These are phyloP conservation scores for Moricandia arvensis DNA, from an alignment of 345 rosid genomes.

Conservation along the genomic window DNA sequence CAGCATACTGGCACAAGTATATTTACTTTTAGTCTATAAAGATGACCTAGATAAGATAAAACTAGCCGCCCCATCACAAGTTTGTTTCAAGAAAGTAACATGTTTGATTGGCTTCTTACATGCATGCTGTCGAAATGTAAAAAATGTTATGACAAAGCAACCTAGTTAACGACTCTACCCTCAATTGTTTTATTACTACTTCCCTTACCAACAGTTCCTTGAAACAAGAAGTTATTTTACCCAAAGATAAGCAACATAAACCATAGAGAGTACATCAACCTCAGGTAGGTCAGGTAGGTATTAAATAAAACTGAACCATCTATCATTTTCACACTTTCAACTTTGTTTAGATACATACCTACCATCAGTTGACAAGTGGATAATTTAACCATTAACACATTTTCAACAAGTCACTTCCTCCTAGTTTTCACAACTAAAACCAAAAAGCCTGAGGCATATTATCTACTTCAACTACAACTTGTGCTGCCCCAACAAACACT, in stretches of 20 bases:
- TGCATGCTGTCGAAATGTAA: constrained; percentile 6
- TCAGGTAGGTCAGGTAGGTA: constrained; percentile 16
- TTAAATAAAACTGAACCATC: constrained; percentile 2
- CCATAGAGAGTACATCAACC: constrained; percentile 16
- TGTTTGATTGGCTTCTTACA: constrained; percentile 13
- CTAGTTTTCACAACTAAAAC: constrained; percentile 12
- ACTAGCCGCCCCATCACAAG: constrained; percentile 24
- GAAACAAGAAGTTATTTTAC: neutral
- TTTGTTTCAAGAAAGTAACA: constrained; percentile 14
- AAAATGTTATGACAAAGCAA: neutral
- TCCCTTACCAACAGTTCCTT: neutral
- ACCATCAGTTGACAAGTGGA: constrained; percentile 14
- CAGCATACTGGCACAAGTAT: neutral
- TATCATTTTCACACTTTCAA: constrained; percentile 18
- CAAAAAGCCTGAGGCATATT: neutral
- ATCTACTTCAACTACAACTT: constrained; percentile 25
- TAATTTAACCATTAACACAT: constrained; percentile 12
- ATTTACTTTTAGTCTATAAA: neutral
- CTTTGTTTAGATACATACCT: constrained; percentile 1
- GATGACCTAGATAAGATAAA: constrained; percentile 6
- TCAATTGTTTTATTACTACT: neutral
- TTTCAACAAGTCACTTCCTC: constrained; percentile 23
- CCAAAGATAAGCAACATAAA: neutral
- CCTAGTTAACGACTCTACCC: constrained; percentile 1
- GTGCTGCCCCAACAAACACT: constrained; percentile 18